A percentile compares a stretch with the other conserved stretches of the same genome.
These are phyloP conservation scores for Globisporangium parvum DNA, from an alignment of 352 stramenopile species.

Conservation along the genomic window DNA sequence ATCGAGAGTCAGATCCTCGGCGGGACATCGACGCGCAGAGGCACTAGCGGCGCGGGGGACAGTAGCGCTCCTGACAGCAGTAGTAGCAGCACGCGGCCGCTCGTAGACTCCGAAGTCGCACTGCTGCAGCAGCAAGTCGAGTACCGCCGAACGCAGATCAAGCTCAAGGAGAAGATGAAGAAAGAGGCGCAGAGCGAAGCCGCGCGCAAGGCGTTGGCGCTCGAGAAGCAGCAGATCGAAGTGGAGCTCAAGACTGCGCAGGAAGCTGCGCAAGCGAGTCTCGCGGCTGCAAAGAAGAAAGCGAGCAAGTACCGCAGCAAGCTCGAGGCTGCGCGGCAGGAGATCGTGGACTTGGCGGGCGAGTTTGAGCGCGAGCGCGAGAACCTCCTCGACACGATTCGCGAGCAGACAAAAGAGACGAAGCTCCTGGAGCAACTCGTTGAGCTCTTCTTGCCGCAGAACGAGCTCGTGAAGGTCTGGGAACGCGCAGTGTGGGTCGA, in stretches of 20 bases:
- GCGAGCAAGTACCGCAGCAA: constrained; percentile 64
- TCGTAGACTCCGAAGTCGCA: constrained; percentile 59
- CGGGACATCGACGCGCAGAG: constrained; percentile 21
- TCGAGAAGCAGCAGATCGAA: constrained; percentile 74
- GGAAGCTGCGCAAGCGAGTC: constrained; percentile 49
- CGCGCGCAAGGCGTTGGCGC: constrained; percentile 38
- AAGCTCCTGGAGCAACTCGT: constrained; percentile 87
- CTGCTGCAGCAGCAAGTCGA: constrained; percentile 82
- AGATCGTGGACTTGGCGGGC: constrained; percentile 77
- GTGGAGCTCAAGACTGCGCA: constrained; percentile 68
- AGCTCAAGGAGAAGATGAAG: constrained; percentile 70
- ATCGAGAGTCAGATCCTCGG: constrained; percentile 79
- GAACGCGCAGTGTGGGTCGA: constrained; percentile 81
- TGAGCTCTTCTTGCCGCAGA: constrained; percentile 76
- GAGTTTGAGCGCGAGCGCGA: constrained; percentile 86
- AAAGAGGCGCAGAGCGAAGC: constrained; percentile 62
- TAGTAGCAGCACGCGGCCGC: constrained; percentile 2
- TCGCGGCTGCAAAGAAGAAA: constrained; percentile 54
- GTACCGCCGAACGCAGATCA: constrained; percentile 69
- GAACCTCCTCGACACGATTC: constrained; percentile 81
- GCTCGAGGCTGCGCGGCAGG: constrained; percentile 66
- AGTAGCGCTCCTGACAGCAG: not conserved
- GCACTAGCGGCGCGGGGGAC: constrained; percentile 2
- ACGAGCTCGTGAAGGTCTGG: constrained; percentile 86
- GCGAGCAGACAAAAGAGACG: constrained; percentile 85